phyloP scores from a whole-genome alignment of 2,329 filamentous ascomycete genomes.

The Pyrenochaeta sp. region DNA sequence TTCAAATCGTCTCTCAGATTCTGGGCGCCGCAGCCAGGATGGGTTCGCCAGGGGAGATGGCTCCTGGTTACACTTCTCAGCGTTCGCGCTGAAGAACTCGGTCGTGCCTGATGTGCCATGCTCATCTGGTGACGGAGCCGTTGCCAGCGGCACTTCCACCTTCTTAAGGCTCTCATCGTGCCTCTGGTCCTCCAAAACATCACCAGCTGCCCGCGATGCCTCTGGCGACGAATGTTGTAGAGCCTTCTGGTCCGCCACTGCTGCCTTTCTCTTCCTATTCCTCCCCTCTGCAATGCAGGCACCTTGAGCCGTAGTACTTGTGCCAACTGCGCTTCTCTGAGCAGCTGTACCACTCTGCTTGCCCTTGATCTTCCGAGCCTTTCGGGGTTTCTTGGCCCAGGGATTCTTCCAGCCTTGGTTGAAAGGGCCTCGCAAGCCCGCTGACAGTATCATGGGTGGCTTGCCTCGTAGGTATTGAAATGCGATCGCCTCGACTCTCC shows the following conservation, averaged over 20 bases:
- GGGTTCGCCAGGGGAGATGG: slow-evolving; percentile 24
- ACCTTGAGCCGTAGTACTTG: background rate
- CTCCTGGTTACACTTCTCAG: slow-evolving; percentile 14
- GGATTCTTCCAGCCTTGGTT: slow-evolving; percentile 49
- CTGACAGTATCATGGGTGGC: slow-evolving; percentile 66
- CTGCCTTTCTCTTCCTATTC: background rate
- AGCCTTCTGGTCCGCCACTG: background rate
- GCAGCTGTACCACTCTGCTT: background rate
- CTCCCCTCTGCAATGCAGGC: background rate
- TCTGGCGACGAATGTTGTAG: slow-evolving; percentile 24
- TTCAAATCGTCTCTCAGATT: slow-evolving; percentile 4
- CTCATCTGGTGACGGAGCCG: slow-evolving; percentile 21
- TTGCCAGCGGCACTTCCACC: slow-evolving; percentile 24
- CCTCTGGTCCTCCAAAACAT: slow-evolving; percentile 4
- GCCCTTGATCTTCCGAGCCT: background rate
- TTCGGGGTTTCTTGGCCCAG: slow-evolving; percentile 30
- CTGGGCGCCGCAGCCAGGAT: slow-evolving; percentile 35
- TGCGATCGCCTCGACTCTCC: slow-evolving; percentile 68
- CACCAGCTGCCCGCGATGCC: slow-evolving; percentile 21
- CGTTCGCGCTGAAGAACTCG: slow-evolving; percentile 28
- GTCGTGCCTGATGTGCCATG: slow-evolving; percentile 15
- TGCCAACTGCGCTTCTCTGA: background rate
- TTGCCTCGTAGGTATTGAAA: slow-evolving; percentile 66
- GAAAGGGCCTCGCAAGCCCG: slow-evolving; percentile 70
- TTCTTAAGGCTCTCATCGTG: slow-evolving; percentile 17